phyloP scores from a whole-genome alignment of 371 early-diverging fungal species.

The Ecytonucleospora hepatopenaei region DNA sequence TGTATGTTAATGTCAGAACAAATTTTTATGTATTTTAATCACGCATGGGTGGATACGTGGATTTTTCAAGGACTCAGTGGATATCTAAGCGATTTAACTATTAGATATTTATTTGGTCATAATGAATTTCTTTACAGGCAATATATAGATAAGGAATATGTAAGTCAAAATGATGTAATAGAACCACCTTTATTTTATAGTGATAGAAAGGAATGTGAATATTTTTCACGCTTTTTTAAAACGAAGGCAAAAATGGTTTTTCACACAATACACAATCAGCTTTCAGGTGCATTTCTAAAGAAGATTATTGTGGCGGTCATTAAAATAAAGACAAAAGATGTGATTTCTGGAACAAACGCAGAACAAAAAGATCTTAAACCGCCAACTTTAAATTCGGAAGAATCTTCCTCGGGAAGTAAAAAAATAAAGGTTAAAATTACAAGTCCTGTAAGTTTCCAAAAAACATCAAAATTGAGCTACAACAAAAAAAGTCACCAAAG shows the following conservation, averaged over 20 bases:
- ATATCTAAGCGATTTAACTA: constrained; percentile 43
- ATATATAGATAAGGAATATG: constrained; percentile 46
- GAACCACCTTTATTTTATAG: constrained; percentile 48
- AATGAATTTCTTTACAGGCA: constrained; percentile 52
- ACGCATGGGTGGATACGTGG: constrained; percentile 36
- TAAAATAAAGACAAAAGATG: constrained; percentile 8
- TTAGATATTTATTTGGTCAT: constrained; percentile 49
- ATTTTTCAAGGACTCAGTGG: constrained; percentile 48
- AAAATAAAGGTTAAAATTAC: not conserved
- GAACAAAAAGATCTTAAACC: not conserved
- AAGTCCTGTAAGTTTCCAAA: not conserved
- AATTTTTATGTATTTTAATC: constrained; percentile 36
- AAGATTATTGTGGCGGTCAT: constrained; percentile 49
- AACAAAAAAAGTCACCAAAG: not conserved
- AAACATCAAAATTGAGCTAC: not conserved
- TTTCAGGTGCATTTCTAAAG: constrained; percentile 56
- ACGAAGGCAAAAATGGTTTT: constrained; percentile 50
- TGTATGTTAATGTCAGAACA: constrained; percentile 23
- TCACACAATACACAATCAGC: constrained; percentile 52
- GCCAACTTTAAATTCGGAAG: not conserved
- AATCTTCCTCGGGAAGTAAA: too few relatives aligned
- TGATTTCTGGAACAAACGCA: not conserved
- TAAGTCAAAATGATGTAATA: constrained; percentile 48
- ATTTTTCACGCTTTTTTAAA: constrained; percentile 42
- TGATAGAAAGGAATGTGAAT: constrained; percentile 9